Conservation (phyloP, 2,329 filamentous ascomycete genomes). For the Diplocarpon rosae region DNA sequence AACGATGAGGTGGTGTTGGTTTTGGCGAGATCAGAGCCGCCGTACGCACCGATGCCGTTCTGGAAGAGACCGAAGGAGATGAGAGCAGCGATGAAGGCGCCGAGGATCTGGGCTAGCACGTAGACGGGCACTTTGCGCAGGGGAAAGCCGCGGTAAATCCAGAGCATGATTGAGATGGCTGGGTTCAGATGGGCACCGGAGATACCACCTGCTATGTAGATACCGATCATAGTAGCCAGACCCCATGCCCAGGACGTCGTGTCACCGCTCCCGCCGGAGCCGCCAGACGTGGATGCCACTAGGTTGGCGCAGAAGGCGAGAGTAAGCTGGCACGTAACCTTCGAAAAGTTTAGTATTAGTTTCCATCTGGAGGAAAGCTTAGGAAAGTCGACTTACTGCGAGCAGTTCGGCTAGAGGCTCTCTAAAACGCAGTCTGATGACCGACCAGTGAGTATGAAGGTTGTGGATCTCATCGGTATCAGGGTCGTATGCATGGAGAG, state of each 20-base stretch:
- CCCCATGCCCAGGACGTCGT: constrained; percentile 41
- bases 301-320: constrained; percentile 38
- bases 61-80: constrained; percentile 35
- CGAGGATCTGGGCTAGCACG: constrained; percentile 40
- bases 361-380: too few relatives aligned
- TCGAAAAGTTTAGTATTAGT: too few relatives aligned
- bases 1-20: constrained; percentile 31
- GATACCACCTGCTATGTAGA: constrained; percentile 37
- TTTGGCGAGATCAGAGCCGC: constrained; percentile 13
- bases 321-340: neutral
- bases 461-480: constrained; percentile 22
- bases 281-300: constrained; percentile 26
- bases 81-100: constrained; percentile 38
- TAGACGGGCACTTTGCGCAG: constrained; percentile 39
- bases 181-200: constrained; percentile 37
- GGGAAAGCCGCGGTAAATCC: constrained; percentile 41
- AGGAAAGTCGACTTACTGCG: constrained; percentile 28
- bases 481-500: constrained; percentile 15
- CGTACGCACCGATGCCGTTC: constrained; percentile 27
- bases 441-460: constrained; percentile 31
- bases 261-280: constrained; percentile 29
- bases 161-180: constrained; percentile 33
- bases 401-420: constrained; percentile 43
- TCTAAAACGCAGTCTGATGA: constrained; percentile 35
- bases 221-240: constrained; percentile 40